These are phyloP conservation scores for Corchorus capsularis DNA, from an alignment of 345 rosid genomes.

Conservation along the genomic window DNA sequence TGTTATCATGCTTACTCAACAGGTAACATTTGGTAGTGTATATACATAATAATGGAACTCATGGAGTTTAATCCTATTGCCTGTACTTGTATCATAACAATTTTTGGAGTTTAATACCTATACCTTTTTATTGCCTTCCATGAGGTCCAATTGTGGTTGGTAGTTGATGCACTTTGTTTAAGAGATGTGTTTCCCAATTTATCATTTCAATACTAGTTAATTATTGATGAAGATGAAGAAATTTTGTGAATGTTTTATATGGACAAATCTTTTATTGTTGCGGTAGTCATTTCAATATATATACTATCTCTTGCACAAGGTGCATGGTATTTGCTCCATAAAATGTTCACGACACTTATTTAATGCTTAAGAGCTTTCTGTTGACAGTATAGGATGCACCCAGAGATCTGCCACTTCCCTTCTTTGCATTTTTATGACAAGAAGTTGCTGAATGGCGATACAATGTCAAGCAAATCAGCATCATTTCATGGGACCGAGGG, in stretches of 20 bases:
- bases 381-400: conserved; percentile 98
- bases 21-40: conserved; percentile 43
- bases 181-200: background rate
- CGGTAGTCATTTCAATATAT: background rate
- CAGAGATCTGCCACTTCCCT: conserved; percentile 90
- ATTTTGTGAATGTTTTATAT: background rate
- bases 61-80: background rate
- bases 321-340: background rate
- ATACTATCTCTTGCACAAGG: background rate
- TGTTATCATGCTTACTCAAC: conserved; percentile 91
- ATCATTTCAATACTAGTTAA: background rate
- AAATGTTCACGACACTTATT: conserved; percentile 1
- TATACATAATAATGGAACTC: background rate
- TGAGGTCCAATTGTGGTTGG: no score
- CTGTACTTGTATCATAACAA: background rate
- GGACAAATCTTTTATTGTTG: background rate
- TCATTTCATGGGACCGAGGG: conserved; percentile 66
- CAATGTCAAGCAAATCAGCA: conserved; percentile 63
- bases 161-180: background rate
- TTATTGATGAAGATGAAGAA: conserved; percentile 2
- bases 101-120: background rate
- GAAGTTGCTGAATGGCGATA: conserved; percentile 76
- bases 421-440: conserved; percentile 88
- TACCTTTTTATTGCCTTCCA: no score
- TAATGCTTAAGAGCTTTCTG: conserved; percentile 24